Conservation (phyloP, 768 basidiomycete species). For the Auricularia cornea region DNA sequence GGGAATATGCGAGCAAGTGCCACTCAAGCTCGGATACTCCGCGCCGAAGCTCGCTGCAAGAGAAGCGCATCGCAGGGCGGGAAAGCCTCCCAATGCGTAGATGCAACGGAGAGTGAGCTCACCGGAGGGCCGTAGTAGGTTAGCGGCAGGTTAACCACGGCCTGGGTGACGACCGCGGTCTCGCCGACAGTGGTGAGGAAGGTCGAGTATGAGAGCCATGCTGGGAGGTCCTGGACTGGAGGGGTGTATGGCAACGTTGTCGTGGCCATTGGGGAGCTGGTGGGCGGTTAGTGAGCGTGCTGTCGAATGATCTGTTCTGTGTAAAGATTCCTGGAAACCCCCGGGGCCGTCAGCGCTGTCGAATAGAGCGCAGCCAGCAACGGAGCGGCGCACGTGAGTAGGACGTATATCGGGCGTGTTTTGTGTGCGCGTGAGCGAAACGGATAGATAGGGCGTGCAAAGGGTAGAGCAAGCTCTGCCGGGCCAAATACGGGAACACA, state of each 20-base stretch:
- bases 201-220: slow-evolving; percentile 55
- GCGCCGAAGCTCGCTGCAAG: too few relatives aligned
- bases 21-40: too few relatives aligned
- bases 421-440: background rate
- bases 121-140: slow-evolving; percentile 82
- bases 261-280: background rate
- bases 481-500: too few relatives aligned
- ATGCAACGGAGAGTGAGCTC: slow-evolving; percentile 26
- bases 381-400: background rate
- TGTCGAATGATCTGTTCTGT: too few relatives aligned
- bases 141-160: slow-evolving; percentile 54
- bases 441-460: background rate
- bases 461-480: background rate
- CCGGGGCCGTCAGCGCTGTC: background rate
- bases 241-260: background rate
- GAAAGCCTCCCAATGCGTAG: too few relatives aligned
- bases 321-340: background rate
- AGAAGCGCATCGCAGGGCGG: too few relatives aligned
- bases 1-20: background rate
- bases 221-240: slow-evolving; percentile 46
- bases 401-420: background rate
- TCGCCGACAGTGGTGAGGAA: slow-evolving; percentile 33
- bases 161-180: slow-evolving; percentile 25
- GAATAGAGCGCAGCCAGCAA: background rate
- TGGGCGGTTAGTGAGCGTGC: too few relatives aligned